Evolutionary conservation across 768 basidiomycete species (phyloP).

Genomic region (Podaxis carcinomalis): DNA sequence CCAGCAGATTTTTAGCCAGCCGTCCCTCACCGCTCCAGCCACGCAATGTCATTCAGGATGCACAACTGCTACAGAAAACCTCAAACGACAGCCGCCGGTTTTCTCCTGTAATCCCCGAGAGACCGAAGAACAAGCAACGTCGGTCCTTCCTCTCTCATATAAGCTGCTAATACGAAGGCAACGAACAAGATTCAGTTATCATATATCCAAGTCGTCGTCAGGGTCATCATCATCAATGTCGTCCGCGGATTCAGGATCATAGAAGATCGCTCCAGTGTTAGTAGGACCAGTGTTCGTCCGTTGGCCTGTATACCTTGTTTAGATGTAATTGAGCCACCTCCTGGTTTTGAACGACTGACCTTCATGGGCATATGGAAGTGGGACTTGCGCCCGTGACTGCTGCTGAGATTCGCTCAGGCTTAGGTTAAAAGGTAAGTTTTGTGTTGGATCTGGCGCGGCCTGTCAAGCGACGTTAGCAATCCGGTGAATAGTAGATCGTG

Average conservation of each 20-base stretch:
- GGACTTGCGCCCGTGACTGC: slow-evolving; percentile 73
- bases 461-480: not conserved
- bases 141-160: slow-evolving; percentile 1
- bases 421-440: slow-evolving; percentile 84
- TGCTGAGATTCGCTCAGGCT: slow-evolving; percentile 79
- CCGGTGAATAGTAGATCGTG: no score
- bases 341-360: slow-evolving; percentile 35
- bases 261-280: slow-evolving; percentile 58
- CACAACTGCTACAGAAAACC: not conserved
- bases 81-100: not conserved
- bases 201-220: slow-evolving; percentile 91
- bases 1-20: no score
- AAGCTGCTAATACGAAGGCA: not conserved
- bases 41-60: no score
- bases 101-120: not conserved
- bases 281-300: slow-evolving; percentile 17
- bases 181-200: slow-evolving; percentile 8
- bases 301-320: slow-evolving; percentile 27
- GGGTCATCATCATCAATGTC: slow-evolving; percentile 96
- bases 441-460: slow-evolving; percentile 52
- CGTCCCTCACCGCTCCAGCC: no score
- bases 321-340: not conserved
- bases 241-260: slow-evolving; percentile 91
- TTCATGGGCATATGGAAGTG: slow-evolving; percentile 88
- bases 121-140: not conserved